Conservation (phyloP, 73 alveolate genomes). For the Paramecium biaurelia region DNA sequence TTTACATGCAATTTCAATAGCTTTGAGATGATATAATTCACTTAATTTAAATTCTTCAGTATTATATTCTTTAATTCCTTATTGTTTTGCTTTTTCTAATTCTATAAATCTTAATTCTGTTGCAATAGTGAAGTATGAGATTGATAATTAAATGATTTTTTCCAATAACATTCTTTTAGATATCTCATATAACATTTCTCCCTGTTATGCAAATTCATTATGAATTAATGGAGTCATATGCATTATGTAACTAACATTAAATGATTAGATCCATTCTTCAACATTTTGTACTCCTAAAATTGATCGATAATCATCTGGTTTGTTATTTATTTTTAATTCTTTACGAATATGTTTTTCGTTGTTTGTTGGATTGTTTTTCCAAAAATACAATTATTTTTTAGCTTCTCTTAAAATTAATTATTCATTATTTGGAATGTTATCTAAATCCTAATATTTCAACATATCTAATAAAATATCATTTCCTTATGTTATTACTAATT, state of each 20-base stretch:
- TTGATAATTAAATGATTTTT: slow-evolving; percentile 56
- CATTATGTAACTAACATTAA: slow-evolving; percentile 59
- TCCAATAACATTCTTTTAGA: slow-evolving; percentile 57
- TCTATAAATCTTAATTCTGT: slow-evolving; percentile 65
- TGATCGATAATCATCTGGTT: slow-evolving; percentile 58
- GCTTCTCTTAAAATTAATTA: slow-evolving; percentile 45
- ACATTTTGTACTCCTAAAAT: slow-evolving; percentile 60
- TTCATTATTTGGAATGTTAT: neutral
- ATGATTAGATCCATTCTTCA: slow-evolving; percentile 51
- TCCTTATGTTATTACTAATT: slow-evolving; percentile 23
- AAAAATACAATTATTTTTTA: slow-evolving; percentile 43
- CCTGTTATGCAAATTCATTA: slow-evolving; percentile 21
- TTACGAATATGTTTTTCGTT: slow-evolving; percentile 57
- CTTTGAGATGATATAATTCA: slow-evolving; percentile 52
- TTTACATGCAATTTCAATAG: slow-evolving; percentile 61
- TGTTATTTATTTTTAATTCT: slow-evolving; percentile 38
- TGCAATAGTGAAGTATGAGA: slow-evolving; percentile 59
- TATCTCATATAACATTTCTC: slow-evolving; percentile 57
- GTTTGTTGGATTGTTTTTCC: slow-evolving; percentile 62
- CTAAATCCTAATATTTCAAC: slow-evolving; percentile 29
- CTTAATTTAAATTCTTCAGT: slow-evolving; percentile 62
- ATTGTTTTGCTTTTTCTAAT: slow-evolving; percentile 42
- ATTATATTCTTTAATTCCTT: neutral
- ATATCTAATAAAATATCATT: slow-evolving; percentile 23
- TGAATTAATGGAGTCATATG: slow-evolving; percentile 45